Conservation (phyloP, 2,329 filamentous ascomycete species). For the Colletotrichum gloeosporioides region DNA sequence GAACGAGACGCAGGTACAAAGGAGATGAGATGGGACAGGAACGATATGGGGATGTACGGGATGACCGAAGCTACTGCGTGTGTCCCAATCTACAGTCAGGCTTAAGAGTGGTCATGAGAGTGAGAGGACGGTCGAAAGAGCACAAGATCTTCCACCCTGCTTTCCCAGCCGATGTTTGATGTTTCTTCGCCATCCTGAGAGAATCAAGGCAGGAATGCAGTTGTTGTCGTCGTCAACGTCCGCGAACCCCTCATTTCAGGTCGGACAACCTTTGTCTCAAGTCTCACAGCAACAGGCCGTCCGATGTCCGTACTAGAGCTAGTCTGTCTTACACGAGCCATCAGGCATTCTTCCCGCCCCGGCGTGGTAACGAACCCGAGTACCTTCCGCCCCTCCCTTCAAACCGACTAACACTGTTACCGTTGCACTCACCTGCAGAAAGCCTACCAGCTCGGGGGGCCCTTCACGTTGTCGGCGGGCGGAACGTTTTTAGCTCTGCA, state of each 20-base stretch:
- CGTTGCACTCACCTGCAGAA: background rate
- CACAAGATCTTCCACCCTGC: background rate
- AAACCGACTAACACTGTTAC: background rate
- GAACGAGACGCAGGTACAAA: background rate
- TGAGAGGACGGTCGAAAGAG: background rate
- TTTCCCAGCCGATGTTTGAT: background rate
- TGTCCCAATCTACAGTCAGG: background rate
- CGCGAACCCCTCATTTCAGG: background rate
- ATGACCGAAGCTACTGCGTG: background rate
- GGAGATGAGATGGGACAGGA: background rate
- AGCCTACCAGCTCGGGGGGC: background rate
- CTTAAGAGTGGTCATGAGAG: background rate
- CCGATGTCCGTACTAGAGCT: background rate
- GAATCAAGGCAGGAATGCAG: background rate
- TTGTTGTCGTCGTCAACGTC: background rate
- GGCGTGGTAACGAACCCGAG: background rate
- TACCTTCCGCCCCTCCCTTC: background rate
- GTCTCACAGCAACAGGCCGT: background rate
- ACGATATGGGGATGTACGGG: background rate
- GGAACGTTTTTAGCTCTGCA: background rate
- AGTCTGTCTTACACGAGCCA: background rate
- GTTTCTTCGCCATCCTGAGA: background rate
- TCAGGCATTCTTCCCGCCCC: background rate
- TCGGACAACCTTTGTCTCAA: background rate
- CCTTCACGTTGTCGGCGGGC: background rate